Evolutionary conservation across 2,329 filamentous ascomycete species (phyloP), one percentile per base, ranked within the genome.

Genomic region (Byssoonygena ceratinophila): DNA sequence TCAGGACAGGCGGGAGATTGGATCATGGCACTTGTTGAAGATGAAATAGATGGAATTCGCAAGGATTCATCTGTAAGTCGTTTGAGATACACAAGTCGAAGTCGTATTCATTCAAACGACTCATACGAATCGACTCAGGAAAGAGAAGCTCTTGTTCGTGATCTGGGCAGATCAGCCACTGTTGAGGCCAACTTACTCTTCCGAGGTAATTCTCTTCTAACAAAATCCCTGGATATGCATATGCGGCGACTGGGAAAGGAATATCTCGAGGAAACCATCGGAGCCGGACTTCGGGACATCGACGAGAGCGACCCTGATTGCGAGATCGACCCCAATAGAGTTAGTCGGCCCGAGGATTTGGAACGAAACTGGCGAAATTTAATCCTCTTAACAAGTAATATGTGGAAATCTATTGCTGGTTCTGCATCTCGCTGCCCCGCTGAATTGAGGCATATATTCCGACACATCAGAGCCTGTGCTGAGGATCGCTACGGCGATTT

Each of bases 401-500:
- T 96, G 4, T 97, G 91, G 91, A 82, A 84, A 53, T 83, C 82
- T 34, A 95, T 97, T 61, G 76, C 82, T 44, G 75, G 74, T 32
- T 92, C 87, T n/a, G 82, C 84, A 2, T 74, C 76, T 12, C 81
- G 82, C 54, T 83, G 92, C 59, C 90, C 91, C 0, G 71, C 85
- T 2, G 90, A 96, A 65, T 73, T 97, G 48, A 78, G 90, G 43
- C 79, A 87, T 53, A 85, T 96, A 52, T 84, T 97, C 61, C 85
- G 94, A 63, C 94, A 95, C 61, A 86, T 97, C 48, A 80, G 88
- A 50, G 88, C 89, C 6, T 94, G 94, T 54, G 90, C 91, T 14
- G 91, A 96, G 61, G 90, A 96, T 66, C 84, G 90, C 16, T 97
- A 95, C 65, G 91, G 91, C 25, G 88, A 94, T 66, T 96, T 94